phyloP scores from a whole-genome alignment of 2,329 filamentous ascomycete genomes.

The Fusarium odoratissimum region DNA sequence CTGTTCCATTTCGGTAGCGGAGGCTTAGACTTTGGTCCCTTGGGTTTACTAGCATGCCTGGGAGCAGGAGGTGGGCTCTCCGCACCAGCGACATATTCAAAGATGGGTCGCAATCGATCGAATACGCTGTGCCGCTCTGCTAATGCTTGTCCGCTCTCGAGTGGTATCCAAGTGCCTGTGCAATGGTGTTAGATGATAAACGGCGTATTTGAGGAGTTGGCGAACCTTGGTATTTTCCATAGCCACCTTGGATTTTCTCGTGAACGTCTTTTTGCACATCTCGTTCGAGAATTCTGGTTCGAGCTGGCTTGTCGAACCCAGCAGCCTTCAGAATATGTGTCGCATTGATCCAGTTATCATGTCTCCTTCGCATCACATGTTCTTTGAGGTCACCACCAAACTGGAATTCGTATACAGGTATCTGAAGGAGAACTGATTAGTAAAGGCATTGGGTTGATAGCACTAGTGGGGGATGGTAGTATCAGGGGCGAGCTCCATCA shows the following conservation, averaged over 20 bases:
- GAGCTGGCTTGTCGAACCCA: constrained; percentile 95
- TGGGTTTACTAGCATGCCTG: constrained; percentile 89
- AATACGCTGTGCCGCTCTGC: constrained; percentile 89
- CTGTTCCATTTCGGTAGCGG: constrained; percentile 69
- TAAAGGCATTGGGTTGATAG: background rate
- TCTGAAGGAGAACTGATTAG: constrained; percentile 62
- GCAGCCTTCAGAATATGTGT: constrained; percentile 98
- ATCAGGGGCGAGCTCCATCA: background rate
- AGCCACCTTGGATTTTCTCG: constrained; percentile 98
- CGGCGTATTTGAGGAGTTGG: background rate
- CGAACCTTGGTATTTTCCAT: constrained; percentile 96
- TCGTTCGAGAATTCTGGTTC: constrained; percentile 93
- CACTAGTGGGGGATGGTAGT: background rate
- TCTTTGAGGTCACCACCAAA: constrained; percentile 80
- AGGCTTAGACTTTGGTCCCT: constrained; percentile 69
- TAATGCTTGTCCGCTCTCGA: constrained; percentile 81
- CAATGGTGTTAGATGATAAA: constrained; percentile 11
- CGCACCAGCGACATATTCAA: constrained; percentile 87
- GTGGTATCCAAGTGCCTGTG: constrained; percentile 92
- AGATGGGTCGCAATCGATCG: constrained; percentile 85
- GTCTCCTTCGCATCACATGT: constrained; percentile 95
- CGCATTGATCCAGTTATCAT: constrained; percentile 99
- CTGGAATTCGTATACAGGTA: constrained; percentile 94
- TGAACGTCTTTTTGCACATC: constrained; percentile 97
- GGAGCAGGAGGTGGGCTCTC: constrained; percentile 93